These are phyloP conservation scores for Punctularia strigosozonata DNA, from an alignment of 768 basidiomycete genomes.

Conservation along the genomic window DNA sequence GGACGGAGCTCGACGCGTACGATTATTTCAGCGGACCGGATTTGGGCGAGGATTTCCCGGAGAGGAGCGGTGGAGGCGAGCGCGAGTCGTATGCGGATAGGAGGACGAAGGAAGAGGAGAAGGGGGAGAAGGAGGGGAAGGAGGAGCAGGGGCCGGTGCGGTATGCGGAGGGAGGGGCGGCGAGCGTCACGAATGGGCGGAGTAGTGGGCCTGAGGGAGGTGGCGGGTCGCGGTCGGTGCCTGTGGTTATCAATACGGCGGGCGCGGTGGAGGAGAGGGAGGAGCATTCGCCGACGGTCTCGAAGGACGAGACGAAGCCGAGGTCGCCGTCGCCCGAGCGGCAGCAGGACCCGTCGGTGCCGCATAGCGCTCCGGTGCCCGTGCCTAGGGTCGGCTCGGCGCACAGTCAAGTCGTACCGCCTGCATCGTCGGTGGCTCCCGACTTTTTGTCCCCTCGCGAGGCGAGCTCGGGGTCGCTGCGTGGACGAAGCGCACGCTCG, in stretches of 20 bases:
- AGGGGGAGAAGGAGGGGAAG: constrained; percentile 7
- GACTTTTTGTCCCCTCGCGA: constrained; percentile 2
- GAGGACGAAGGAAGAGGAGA: constrained; percentile 6
- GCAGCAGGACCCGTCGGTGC: not conserved
- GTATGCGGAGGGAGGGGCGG: constrained; percentile 13
- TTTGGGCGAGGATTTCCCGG: constrained; percentile 36
- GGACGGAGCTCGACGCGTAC: constrained; percentile 32
- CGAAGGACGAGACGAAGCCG: not conserved
- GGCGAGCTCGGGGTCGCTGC: not conserved
- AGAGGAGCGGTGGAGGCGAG: constrained; percentile 10
- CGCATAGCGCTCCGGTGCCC: not conserved
- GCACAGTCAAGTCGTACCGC: not conserved
- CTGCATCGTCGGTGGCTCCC: not conserved
- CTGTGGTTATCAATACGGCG: constrained; percentile 22
- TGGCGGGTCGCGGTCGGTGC: constrained; percentile 2
- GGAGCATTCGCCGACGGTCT: constrained; percentile 14
- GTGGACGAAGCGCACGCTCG: constrained; percentile 1
- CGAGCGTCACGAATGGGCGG: constrained; percentile 14
- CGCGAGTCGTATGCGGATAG: constrained; percentile 9
- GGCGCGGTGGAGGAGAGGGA: constrained; percentile 18
- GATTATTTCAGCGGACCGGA: constrained; percentile 53
- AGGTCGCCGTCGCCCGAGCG: not conserved
- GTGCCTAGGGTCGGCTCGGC: not conserved
- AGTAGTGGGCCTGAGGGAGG: constrained; percentile 8
- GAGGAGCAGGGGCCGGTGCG: constrained; percentile 4